phyloP scores from a whole-genome alignment of 352 stramenopile species.

The Globisporangium orthogonon region DNA sequence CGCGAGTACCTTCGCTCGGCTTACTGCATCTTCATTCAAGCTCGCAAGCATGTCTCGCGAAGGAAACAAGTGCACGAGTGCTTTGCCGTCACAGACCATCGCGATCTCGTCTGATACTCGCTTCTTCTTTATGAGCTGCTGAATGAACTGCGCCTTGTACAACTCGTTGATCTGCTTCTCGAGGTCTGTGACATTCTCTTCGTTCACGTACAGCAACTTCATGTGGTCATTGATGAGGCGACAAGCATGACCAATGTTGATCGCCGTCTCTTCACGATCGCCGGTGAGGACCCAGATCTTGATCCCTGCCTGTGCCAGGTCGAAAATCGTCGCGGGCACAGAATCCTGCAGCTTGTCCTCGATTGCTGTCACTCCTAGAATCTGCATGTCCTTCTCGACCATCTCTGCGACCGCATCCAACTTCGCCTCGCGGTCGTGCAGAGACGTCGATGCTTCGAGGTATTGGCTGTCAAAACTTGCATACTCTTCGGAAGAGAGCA shows the following conservation, averaged over 20 bases:
- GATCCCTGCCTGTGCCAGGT: conserved; percentile 86
- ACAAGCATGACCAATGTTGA: conserved; percentile 89
- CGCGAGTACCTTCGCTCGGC: conserved; percentile 32
- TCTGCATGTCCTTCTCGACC: conserved; percentile 68
- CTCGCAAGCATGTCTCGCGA: too few species aligned
- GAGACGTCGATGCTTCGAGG: conserved; percentile 48
- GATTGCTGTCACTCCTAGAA: conserved; percentile 88
- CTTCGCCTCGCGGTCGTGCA: conserved; percentile 43
- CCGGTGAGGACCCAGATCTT: conserved; percentile 94
- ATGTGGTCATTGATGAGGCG: conserved; percentile 64
- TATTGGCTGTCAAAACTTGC: conserved; percentile 50
- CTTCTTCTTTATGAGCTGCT: conserved; percentile 30
- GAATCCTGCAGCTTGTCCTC: conserved; percentile 92
- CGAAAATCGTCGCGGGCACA: conserved; percentile 83
- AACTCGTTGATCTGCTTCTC: conserved; percentile 42
- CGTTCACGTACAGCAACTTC: conserved; percentile 44
- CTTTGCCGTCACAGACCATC: conserved; percentile 65
- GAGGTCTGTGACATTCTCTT: conserved; percentile 34
- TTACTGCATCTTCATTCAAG: too few species aligned
- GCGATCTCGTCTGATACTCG: conserved; percentile 45
- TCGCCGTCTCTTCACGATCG: conserved; percentile 93
- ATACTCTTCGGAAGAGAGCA: too few species aligned
- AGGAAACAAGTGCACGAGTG: conserved; percentile 65
- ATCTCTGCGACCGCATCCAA: conserved; percentile 48
- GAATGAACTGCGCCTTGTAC: conserved; percentile 36